phyloP scores from a whole-genome alignment of 352 stramenopile genomes.

The Saprolegnia parasitica region DNA sequence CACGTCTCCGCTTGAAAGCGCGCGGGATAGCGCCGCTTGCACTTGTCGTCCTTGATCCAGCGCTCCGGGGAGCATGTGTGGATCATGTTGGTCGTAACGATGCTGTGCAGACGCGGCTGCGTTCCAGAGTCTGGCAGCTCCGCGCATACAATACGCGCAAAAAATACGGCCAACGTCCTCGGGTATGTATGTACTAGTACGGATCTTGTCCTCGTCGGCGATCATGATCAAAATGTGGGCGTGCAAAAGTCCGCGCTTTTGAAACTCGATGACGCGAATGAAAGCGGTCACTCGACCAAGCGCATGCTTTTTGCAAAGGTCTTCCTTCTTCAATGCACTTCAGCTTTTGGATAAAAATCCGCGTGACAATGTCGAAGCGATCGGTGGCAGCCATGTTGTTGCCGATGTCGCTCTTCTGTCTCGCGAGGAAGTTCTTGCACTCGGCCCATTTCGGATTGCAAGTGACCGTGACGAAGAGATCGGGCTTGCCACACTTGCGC shows the following conservation, averaged over 20 bases:
- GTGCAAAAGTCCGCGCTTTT: slow-evolving; percentile 48
- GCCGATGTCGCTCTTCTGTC: slow-evolving; percentile 26
- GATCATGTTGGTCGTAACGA: slow-evolving; percentile 24
- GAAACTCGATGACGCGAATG: slow-evolving; percentile 44
- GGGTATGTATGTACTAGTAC: too few species aligned
- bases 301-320: slow-evolving; percentile 35
- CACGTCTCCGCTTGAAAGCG: background rate
- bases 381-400: slow-evolving; percentile 34
- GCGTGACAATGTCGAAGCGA: slow-evolving; percentile 29
- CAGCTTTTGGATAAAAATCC: slow-evolving; percentile 33
- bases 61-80: background rate
- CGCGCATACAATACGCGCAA: too few species aligned
- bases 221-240: slow-evolving; percentile 48
- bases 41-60: background rate
- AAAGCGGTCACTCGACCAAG: slow-evolving; percentile 34
- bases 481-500: slow-evolving; percentile 34
- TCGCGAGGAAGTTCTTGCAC: slow-evolving; percentile 33
- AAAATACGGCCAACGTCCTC: slow-evolving; percentile 26
- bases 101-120: slow-evolving; percentile 15
- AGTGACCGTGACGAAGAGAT: slow-evolving; percentile 53
- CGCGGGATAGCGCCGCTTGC: background rate
- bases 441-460: slow-evolving; percentile 46
- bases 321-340: slow-evolving; percentile 31
- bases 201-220: slow-evolving; percentile 32
- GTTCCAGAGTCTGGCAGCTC: slow-evolving; percentile 20